Conservation (phyloP, 225 moss, liverwort and hornwort genomes). For the Physcomitrium patens region DNA sequence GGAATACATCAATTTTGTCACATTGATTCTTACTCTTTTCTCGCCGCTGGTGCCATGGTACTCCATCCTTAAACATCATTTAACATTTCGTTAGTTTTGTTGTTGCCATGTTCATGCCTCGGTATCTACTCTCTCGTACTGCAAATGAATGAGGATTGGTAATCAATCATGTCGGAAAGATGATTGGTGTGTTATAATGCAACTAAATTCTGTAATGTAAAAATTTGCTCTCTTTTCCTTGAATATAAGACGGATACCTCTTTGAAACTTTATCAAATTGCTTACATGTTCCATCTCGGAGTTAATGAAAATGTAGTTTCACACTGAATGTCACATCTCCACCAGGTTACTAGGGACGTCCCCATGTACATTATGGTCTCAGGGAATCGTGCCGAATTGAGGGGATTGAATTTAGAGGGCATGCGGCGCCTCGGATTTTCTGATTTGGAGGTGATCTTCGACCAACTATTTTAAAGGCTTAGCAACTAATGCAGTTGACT, state of each 20-base stretch:
- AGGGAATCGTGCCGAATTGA: slow-evolving; percentile 82
- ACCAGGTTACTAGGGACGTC: slow-evolving; percentile 87
- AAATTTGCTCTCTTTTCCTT: neutral
- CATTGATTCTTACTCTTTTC: slow-evolving; percentile 88
- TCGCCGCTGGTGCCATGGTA: slow-evolving; percentile 95
- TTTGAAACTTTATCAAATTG: neutral
- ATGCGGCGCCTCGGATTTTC: slow-evolving; percentile 91
- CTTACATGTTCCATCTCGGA: neutral
- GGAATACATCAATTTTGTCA: slow-evolving; percentile 92
- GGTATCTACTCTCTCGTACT: neutral
- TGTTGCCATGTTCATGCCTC: neutral
- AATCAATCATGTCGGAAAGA: neutral
- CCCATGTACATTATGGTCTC: slow-evolving; percentile 97
- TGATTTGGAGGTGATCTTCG: slow-evolving; percentile 63
- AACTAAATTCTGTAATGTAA: neutral
- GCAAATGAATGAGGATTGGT: neutral
- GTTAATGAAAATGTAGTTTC: neutral
- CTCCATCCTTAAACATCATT: neutral
- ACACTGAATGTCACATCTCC: slow-evolving; percentile 4
- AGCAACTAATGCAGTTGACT: slow-evolving; percentile 13
- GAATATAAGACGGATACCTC: neutral
- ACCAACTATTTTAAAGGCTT: neutral
- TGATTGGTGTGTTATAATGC: neutral
- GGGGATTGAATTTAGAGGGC: slow-evolving; percentile 91
- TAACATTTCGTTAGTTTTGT: neutral